These are phyloP conservation scores for Tremella mesenterica DNA, from an alignment of 768 basidiomycete genomes.

Conservation along the genomic window DNA sequence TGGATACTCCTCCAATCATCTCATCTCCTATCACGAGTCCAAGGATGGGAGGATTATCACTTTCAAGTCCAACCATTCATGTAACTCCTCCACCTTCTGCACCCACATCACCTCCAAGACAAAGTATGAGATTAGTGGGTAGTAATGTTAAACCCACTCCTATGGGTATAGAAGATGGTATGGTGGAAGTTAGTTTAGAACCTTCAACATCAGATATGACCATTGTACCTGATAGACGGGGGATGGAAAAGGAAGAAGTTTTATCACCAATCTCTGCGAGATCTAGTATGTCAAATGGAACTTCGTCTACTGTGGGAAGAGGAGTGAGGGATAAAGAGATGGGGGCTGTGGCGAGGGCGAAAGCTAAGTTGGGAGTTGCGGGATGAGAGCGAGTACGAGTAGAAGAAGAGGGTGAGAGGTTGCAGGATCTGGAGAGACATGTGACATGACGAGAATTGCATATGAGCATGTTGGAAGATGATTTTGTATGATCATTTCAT, in stretches of 20 bases:
- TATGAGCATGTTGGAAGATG: too few species aligned
- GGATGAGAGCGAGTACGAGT: neutral
- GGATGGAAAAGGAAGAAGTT: too few species aligned
- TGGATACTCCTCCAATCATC: too few species aligned
- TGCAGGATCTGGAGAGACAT: too few species aligned
- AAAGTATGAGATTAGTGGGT: neutral
- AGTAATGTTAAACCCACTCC: neutral
- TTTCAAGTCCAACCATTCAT: neutral
- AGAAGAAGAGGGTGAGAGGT: too few species aligned
- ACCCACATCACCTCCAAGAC: neutral
- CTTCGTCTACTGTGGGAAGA: neutral
- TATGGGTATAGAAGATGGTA: constrained; percentile 19
- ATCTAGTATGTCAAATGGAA: neutral
- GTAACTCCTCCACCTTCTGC: neutral
- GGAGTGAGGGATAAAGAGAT: neutral
- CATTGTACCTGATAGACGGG: neutral
- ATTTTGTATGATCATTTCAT: too few species aligned
- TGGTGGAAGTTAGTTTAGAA: constrained; percentile 32
- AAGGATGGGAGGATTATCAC: too few species aligned
- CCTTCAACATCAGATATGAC: neutral
- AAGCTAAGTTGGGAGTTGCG: neutral
- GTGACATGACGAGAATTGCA: too few species aligned
- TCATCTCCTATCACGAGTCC: too few species aligned
- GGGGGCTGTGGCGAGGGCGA: neutral
- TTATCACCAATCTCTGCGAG: neutral